Evolutionary conservation across 1,139 yeast genomes (phyloP).

Genomic region (Saccharomyces hybrid): DNA sequence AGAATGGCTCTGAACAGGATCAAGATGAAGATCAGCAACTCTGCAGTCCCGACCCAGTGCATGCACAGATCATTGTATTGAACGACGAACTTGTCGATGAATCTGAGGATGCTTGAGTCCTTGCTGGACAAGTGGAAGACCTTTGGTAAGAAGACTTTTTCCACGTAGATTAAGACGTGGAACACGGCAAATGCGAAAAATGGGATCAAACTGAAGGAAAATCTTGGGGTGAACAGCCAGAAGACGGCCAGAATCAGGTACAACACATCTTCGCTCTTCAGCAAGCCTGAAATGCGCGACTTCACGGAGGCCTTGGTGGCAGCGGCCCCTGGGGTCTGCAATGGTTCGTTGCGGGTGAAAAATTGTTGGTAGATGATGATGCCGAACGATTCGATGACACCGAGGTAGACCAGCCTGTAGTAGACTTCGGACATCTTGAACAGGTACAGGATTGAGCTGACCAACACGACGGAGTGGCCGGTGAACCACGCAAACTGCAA

Average conservation of each 20-base stretch:
- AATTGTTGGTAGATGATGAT: conserved; percentile 58
- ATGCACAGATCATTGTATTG: conserved; percentile 64
- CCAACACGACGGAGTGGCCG: conserved; percentile 64
- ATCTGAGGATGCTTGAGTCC: conserved; percentile 32
- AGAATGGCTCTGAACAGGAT: conserved; percentile 47
- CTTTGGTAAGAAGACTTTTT: conserved; percentile 61
- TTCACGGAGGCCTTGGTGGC: neutral
- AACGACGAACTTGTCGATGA: conserved; percentile 49
- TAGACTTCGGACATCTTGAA: conserved; percentile 40
- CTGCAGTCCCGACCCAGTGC: conserved; percentile 63
- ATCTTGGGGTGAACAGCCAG: conserved; percentile 51
- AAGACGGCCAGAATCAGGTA: conserved; percentile 51
- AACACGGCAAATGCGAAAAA: conserved; percentile 62
- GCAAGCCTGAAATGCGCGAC: conserved; percentile 25
- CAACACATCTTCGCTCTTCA: conserved; percentile 60
- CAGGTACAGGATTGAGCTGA: conserved; percentile 47
- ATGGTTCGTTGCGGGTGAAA: conserved; percentile 19
- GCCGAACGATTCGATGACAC: conserved; percentile 69
- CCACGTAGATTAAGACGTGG: conserved; percentile 62
- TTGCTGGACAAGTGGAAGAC: conserved; percentile 42
- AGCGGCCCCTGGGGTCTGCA: neutral
- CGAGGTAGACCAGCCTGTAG: conserved; percentile 56
- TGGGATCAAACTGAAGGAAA: conserved; percentile 53
- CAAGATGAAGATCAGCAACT: conserved; percentile 48
- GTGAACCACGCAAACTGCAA: conserved; percentile 35